Evolutionary conservation across 345 rosid species (phyloP).

Genomic region (Brassica napus): Da-Ae NC_063434.1:11277001-11277500

Average conservation of each 20-base stretch:
- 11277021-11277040: background rate
- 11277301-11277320: background rate
- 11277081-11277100: background rate
- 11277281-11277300: conserved; percentile 21
- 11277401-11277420: conserved; percentile 72
- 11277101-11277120: background rate
- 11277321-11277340: background rate
- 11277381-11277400: conserved; percentile 68
- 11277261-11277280: background rate
- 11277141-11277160: conserved; percentile 38
- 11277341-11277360: background rate
- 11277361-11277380: conserved; percentile 53
- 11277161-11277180: conserved; percentile 75
- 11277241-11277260: background rate
- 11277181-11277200: conserved; percentile 72
- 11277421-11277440: conserved; percentile 61
- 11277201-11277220: conserved; percentile 55
- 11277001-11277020: background rate
- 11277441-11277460: conserved; percentile 52
- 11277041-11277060: background rate
- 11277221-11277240: conserved; percentile 90
- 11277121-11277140: background rate
- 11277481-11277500: conserved; percentile 68
- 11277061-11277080: background rate
- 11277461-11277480: conserved; percentile 77